A percentile compares a stretch with the other conserved stretches of the same genome.
Conservation (phyloP, 768 basidiomycete genomes). For the Phylloporus arenicola region DNA sequence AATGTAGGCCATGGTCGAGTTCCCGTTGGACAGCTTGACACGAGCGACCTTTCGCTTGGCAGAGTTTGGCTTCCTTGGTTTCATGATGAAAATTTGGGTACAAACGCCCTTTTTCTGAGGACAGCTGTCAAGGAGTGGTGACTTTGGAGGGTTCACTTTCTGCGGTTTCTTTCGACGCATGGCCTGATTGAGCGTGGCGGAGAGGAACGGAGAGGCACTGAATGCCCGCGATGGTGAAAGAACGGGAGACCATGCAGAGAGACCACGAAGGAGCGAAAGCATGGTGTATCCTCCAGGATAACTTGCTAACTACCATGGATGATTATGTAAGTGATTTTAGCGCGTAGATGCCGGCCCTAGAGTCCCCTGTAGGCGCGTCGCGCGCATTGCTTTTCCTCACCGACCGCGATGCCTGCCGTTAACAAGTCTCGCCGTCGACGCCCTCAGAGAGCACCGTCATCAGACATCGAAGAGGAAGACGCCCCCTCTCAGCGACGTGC, state of each 20-base stretch:
- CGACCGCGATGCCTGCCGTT: slow-evolving; percentile 30
- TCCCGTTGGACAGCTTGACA: slow-evolving; percentile 87
- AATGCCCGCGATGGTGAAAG: slow-evolving; percentile 43
- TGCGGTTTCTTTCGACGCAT: slow-evolving; percentile 69
- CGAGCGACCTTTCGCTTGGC: slow-evolving; percentile 96
- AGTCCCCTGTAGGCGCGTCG: slow-evolving; percentile 21
- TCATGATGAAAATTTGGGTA: slow-evolving; percentile 69
- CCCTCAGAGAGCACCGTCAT: slow-evolving; percentile 43
- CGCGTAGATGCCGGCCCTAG: slow-evolving; percentile 31
- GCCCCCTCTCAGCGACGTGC: slow-evolving; percentile 32
- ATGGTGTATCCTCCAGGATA: slow-evolving; percentile 6
- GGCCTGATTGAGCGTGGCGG: slow-evolving; percentile 81
- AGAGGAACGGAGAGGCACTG: slow-evolving; percentile 53
- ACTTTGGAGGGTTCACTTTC: slow-evolving; percentile 41
- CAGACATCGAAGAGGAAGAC: slow-evolving; percentile 60
- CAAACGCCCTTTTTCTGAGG: slow-evolving; percentile 93
- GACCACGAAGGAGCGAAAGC: slow-evolving; percentile 24
- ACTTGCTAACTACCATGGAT: neutral
- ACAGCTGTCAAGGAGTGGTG: slow-evolving; percentile 74
- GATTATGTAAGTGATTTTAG: slow-evolving; percentile 7
- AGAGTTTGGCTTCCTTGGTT: slow-evolving; percentile 98
- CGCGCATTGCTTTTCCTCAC: neutral
- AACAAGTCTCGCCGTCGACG: slow-evolving; percentile 36
- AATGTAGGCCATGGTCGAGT: slow-evolving; percentile 88
- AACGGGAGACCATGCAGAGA: slow-evolving; percentile 17